Evolutionary conservation across 495 filamentous ascomycete species (phyloP).

Genomic region (Thermothielavioides terrestris): DNA sequence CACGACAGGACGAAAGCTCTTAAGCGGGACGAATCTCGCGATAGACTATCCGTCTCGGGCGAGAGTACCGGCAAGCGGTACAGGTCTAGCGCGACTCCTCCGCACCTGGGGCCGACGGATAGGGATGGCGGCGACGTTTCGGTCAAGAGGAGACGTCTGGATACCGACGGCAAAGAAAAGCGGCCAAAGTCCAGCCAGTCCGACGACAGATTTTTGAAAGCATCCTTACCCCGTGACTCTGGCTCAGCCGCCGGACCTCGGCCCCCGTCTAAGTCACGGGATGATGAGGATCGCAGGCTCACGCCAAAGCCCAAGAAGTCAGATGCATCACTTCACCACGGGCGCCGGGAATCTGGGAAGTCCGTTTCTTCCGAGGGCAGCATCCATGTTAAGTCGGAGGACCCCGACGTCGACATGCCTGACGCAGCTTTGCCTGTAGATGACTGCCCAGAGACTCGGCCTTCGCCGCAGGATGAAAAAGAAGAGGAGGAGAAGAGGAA

Average conservation of each 20-base stretch:
- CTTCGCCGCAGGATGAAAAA: slow-evolving; percentile 33
- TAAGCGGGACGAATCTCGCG: slow-evolving; percentile 48
- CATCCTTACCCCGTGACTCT: slow-evolving; percentile 29
- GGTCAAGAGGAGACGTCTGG: slow-evolving; percentile 42
- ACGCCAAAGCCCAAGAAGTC: slow-evolving; percentile 28
- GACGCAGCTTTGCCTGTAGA: slow-evolving; percentile 27
- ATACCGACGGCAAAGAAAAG: slow-evolving; percentile 37
- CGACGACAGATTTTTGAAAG: slow-evolving; percentile 34
- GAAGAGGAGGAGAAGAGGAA: slow-evolving; percentile 43
- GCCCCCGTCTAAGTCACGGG: slow-evolving; percentile 23
- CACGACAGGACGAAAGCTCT: slow-evolving; percentile 43
- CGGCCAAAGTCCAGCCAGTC: slow-evolving; percentile 31
- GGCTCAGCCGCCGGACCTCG: slow-evolving; percentile 13
- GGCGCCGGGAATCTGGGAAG: slow-evolving; percentile 33
- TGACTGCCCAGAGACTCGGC: slow-evolving; percentile 30
- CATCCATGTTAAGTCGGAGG: slow-evolving; percentile 41
- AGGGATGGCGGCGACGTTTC: slow-evolving; percentile 47
- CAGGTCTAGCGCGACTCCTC: slow-evolving; percentile 59
- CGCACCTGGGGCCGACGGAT: slow-evolving; percentile 47
- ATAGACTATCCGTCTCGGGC: slow-evolving; percentile 38
- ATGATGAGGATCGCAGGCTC: slow-evolving; percentile 33
- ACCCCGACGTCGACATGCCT: slow-evolving; percentile 39
- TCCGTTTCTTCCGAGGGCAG: slow-evolving; percentile 33
- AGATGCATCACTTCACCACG: slow-evolving; percentile 22
- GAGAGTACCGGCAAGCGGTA: slow-evolving; percentile 54